Evolutionary conservation across 2,329 filamentous ascomycete genomes (phyloP), one percentile per base, ranked within the genome.

Genomic region (Cladosporium phlei): DNA sequence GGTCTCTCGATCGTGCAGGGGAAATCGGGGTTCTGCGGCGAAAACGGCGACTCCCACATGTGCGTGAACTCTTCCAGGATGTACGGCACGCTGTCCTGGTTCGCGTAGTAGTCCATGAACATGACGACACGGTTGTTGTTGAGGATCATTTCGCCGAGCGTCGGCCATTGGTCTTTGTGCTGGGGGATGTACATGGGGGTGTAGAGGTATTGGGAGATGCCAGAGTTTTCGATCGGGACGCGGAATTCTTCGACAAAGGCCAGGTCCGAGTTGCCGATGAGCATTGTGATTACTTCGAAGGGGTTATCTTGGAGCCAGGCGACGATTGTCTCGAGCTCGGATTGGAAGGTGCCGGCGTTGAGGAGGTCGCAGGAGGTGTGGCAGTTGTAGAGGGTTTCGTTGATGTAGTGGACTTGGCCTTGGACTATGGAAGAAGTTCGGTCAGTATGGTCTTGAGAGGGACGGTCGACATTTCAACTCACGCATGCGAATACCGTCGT

Each of bases 21-120:
- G 63, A 95, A 95, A 1, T 66, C 64, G 3, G 80, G 69, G 57
- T 83, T 67, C 0, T 75, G 79, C 0, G 80, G 88, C 44, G 88
- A 86, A 63, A 95, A 96, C 0, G 87, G 86, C 1, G 89, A 91
- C 69, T 96, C 88, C 86, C 87, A 95, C 69, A 94, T 78, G 61
- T 95, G 86, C 5, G 78, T 79, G 70, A 95, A 96, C 66, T 96
- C 77, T 64, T 95, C 87, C 30, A 95, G 74, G 32, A 95, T 77
- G 80, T 88, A 96, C 0, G 90, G 88, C 14, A 88, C 83, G 16
- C 76, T 74, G 1, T 74, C 79, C 67, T 94, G 86, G 64, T 95
- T 82, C 54, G 88, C 86, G 54, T 83, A 73, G 70, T 94, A 94
- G 69, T 94, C 88, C 69, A 94, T 77, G 68, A 93, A 88, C 65